Evolutionary conservation across 2,329 filamentous ascomycete genomes (phyloP), one percentile per base, ranked within the genome.

Genomic region (Aspergillus piperis): DNA sequence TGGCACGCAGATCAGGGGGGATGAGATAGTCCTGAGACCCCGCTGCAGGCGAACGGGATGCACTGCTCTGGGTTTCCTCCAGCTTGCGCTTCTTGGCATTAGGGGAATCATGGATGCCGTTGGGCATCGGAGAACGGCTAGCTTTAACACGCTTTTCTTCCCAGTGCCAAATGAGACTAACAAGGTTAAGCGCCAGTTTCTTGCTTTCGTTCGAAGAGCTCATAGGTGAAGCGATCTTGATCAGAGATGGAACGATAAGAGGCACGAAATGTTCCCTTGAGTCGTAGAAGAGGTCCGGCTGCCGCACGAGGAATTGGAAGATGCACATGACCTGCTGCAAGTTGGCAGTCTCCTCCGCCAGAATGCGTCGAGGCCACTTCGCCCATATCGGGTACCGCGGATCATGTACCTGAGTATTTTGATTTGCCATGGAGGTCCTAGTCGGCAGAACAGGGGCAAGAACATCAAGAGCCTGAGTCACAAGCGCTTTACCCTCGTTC

Each of bases 281-380:
- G 64, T 98, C 94, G 68, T 96, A 99, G 79, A 99, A 99, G 4
- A 99, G 81, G 70, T 95, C 89, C 0, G 93, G 90, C 73, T 99
- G 94, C 59, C 91, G 87, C 38, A 97, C 94, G 36, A 99, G 82
- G 78, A 99, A 99, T 70, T 97, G 90, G 81, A 97, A 98, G 68
- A 99, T 98, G 79, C 90, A 95, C 56, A 92, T 96, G 79, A 98
- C 90, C 77, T 98, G 95, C 75, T 96, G 93, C 50, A 94, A 84
- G 69, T 99, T 99, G 64, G 95, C 91, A 25, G 91, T 93, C 75
- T 99, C 95, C 73, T 99, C 96, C 3, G 92, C 89, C 21, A 99
- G 80, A 27, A 99, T 96, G 57, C 93, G 91, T 44, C 94, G 87
- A 30, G 95, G 93, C 65, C 93, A 91, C 64, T 92, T 88, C 7